Conservation (phyloP, 176 grass and related monocot genomes). For the Triticum turgidum region DNA sequence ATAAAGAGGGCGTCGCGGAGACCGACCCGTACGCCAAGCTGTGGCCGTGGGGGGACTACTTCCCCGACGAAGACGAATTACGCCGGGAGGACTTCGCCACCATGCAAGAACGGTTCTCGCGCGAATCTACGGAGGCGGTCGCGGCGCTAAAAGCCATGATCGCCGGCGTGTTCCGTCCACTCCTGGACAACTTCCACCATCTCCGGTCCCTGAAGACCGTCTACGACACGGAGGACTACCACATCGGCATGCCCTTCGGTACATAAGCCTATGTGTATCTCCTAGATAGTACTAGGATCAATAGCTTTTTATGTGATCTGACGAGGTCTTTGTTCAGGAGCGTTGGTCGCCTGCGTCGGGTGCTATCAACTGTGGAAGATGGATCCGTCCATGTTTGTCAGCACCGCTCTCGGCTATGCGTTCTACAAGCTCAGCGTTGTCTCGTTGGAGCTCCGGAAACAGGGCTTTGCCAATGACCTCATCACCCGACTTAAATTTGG, state of each 20-base stretch:
- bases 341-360: background rate
- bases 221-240: conserved; percentile 8
- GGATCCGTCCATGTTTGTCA: background rate
- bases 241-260: conserved; percentile 32
- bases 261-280: background rate
- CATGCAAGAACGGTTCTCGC: background rate
- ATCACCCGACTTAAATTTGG: conserved; percentile 1
- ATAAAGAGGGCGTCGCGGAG: background rate
- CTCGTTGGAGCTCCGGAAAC: background rate
- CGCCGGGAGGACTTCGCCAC: background rate
- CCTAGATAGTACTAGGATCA: background rate
- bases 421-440: conserved; percentile 33
- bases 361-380: conserved; percentile 2
- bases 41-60: conserved; percentile 11
- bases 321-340: background rate
- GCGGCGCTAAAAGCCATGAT: background rate
- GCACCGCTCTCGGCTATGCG: background rate
- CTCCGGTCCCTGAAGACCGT: background rate
- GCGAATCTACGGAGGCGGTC: background rate
- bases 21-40: background rate
- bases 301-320: background rate
- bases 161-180: background rate
- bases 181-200: conserved; percentile 12
- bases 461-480: conserved; percentile 4
- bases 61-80: background rate